Evolutionary conservation across 352 stramenopile species (phyloP).

Genomic region (Globisporangium spinosum): DNA sequence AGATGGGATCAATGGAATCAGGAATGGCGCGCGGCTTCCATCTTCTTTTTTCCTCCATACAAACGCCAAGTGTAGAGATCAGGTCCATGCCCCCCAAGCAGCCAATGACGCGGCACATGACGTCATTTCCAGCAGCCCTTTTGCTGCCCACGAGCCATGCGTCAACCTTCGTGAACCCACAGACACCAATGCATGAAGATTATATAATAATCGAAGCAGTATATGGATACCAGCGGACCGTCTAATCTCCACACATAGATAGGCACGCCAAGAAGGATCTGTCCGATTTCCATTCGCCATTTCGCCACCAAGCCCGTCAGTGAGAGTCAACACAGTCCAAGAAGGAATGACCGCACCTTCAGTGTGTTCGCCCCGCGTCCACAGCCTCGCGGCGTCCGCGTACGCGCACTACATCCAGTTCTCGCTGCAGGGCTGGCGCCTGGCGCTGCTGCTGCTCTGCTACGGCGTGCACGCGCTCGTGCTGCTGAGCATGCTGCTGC

Average conservation of each 20-base stretch:
- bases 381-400: not conserved
- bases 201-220: slow-evolving; percentile 1
- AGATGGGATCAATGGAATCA: not conserved
- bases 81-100: not conserved
- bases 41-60: not conserved
- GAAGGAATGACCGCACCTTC: not conserved
- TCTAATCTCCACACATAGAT: not conserved
- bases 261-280: not conserved
- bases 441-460: slow-evolving; percentile 11
- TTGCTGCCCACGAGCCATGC: not conserved
- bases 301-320: not conserved
- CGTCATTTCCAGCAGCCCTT: not conserved
- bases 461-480: not conserved
- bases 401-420: slow-evolving; percentile 12
- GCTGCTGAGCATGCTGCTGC: slow-evolving; percentile 8
- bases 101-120: slow-evolving; percentile 4
- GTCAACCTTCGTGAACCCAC: not conserved
- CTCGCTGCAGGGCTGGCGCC: slow-evolving; percentile 12
- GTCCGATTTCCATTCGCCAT: not conserved
- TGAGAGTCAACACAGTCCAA: not conserved
- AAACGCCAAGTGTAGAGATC: slow-evolving; percentile 1
- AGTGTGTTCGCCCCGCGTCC: not conserved
- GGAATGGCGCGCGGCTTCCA: not conserved
- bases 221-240: not conserved
- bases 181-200: no score